A percentile compares a stretch with the other conserved stretches of the same genome.
These are phyloP conservation scores for Cercophora newfieldiana DNA, from an alignment of 495 filamentous ascomycete species.

Conservation along the genomic window DNA sequence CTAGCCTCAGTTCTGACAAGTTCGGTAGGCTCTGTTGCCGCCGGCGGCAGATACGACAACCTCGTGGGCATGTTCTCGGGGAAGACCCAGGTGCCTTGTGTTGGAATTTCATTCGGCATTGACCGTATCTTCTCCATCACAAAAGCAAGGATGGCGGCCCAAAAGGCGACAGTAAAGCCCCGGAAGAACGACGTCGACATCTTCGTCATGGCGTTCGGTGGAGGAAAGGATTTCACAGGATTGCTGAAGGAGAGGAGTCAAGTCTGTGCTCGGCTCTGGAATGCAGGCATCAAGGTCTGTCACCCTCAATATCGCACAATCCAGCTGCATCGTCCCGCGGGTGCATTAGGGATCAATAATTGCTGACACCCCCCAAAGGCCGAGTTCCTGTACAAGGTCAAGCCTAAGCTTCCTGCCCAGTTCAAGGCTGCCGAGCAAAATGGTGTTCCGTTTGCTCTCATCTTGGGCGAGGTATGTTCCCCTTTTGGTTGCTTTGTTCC, in stretches of 20 bases:
- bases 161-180: slow-evolving; percentile 46
- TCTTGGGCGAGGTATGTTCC: slow-evolving; percentile 62
- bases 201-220: slow-evolving; percentile 91
- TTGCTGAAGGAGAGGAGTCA: slow-evolving; percentile 18
- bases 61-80: slow-evolving; percentile 87
- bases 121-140: slow-evolving; percentile 93
- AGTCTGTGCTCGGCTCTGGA: slow-evolving; percentile 57
- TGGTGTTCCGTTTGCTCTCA: slow-evolving; percentile 71
- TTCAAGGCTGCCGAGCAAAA: slow-evolving; percentile 72
- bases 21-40: slow-evolving; percentile 59
- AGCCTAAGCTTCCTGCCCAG: slow-evolving; percentile 75
- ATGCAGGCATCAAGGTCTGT: slow-evolving; percentile 59
- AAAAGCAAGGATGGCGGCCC: slow-evolving; percentile 66
- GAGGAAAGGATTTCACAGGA: slow-evolving; percentile 63
- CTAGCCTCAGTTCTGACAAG: slow-evolving; percentile 83
- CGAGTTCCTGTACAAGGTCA: slow-evolving; percentile 77
- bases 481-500: background rate
- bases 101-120: slow-evolving; percentile 92
- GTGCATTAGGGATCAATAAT: background rate
- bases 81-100: slow-evolving; percentile 82
- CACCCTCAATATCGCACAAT: background rate
- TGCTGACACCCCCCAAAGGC: slow-evolving; percentile 41
- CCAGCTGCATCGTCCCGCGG: background rate
- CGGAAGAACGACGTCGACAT: slow-evolving; percentile 72
- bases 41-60: slow-evolving; percentile 90